Evolutionary conservation across 2,329 filamentous ascomycete species (phyloP), one percentile per base, ranked within the genome.

Genomic region (Aureobasidium sp.): DNA sequence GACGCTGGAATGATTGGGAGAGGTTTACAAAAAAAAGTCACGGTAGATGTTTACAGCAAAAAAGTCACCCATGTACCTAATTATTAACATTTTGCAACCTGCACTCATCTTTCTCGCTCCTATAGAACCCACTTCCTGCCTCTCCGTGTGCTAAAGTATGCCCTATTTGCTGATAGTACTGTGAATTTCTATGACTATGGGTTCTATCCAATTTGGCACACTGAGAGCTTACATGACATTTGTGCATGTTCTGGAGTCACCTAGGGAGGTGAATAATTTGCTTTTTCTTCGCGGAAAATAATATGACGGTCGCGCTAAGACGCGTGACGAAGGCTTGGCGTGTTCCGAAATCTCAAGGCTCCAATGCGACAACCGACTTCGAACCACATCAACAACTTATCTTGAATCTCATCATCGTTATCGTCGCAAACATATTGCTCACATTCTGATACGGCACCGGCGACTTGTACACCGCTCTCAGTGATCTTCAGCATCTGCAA

Each of bases 51-150:
- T 3, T 44, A 44, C 29, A 56, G 27, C 31, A 56, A 56, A 56
- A 56, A 56, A 44, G 52, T 56, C 39, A 44, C 52, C 24, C 52
- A 56, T 12, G 37, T 44, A 56, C 52, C 27, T 56, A 56, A 56
- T 56, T 44, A 56, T 33, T 39, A 56, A 22, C 39, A 27, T 31
- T 44, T 44, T 33, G 37, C 27, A 44, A 14, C 6, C 4, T 42
- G 22, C 15, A 15, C 14, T 44, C 19, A 24, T 44, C n/a, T 44
- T 24, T 44, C 37, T 15, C 15, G 37, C 31, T 33, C 31, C 9
- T 8, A 3, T 12, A 5, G 37, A 6, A n/a, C 24, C 8, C 4
- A 4, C 40, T 44, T 44, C 22, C 19, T 22, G 40, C 31, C 9
- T 33, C 31, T 3, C 9, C 11, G 31, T 33, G 9, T 12, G 31